Conservation (phyloP, 805 yeast genomes). For the Kluyveromyces wickerhamii region DNA sequence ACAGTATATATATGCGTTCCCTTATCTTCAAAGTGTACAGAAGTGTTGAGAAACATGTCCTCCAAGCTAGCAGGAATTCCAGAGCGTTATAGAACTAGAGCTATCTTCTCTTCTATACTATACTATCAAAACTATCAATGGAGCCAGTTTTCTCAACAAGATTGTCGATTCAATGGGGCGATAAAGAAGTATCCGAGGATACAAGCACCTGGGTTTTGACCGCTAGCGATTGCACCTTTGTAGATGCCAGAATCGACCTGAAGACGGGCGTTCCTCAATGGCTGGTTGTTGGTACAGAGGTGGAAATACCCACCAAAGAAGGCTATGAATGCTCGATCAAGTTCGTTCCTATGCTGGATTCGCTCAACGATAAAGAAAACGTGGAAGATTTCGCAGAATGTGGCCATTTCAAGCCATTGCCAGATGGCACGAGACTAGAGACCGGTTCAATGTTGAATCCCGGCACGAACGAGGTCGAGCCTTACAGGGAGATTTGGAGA, state of each 20-base stretch:
- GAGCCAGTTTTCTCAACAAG: constrained; percentile 35
- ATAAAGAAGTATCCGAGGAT: constrained; percentile 32
- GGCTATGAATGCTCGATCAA: constrained; percentile 9
- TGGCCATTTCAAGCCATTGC: constrained; percentile 38
- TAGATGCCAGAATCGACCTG: constrained; percentile 33
- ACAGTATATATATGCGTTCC: no score
- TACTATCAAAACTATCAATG: no score
- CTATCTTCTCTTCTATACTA: no score
- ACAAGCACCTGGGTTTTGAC: constrained; percentile 44
- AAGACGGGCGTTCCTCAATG: constrained; percentile 11
- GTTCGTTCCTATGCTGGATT: constrained; percentile 7
- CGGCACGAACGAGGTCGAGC: constrained; percentile 33
- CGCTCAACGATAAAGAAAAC: constrained; percentile 1
- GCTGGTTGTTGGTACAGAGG: constrained; percentile 25
- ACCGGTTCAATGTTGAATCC: constrained; percentile 45
- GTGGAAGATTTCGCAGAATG: constrained; percentile 38
- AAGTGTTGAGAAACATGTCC: no score
- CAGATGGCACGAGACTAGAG: constrained; percentile 39
- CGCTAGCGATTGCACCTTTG: constrained; percentile 38
- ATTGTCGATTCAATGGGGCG: constrained; percentile 44
- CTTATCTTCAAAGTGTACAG: no score
- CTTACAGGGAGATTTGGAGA: constrained; percentile 50
- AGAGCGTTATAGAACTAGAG: no score
- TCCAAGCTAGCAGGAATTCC: no score
- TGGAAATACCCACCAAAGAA: constrained; percentile 19